Conservation (phyloP, 352 stramenopile genomes). For the Phytophthora hybrid region DNA sequence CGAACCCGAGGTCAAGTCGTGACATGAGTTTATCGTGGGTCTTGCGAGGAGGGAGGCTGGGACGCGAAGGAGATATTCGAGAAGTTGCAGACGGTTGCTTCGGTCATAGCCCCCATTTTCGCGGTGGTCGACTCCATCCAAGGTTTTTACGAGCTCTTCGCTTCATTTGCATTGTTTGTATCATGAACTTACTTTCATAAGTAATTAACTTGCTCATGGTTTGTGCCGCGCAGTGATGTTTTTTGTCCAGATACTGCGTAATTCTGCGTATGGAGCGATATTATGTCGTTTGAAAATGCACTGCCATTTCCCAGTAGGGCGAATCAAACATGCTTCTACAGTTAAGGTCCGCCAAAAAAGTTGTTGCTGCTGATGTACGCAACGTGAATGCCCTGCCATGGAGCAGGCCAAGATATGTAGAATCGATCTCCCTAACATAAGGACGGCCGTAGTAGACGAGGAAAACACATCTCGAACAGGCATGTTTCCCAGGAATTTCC, state of each 20-base stretch:
- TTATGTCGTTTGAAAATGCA: background rate
- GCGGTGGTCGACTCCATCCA: background rate
- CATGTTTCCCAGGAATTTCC: too few species aligned
- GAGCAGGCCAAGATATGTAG: too few species aligned
- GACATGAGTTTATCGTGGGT: conserved; percentile 32
- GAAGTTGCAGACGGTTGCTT: conserved; percentile 30
- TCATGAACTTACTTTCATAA: background rate
- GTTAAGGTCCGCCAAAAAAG: too few species aligned
- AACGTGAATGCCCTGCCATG: too few species aligned
- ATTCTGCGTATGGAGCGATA: background rate
- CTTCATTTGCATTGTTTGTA: background rate
- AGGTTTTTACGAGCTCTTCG: background rate
- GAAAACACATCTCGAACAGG: conserved; percentile 62
- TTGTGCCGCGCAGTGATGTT: background rate
- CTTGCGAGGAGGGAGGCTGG: conserved; percentile 24
- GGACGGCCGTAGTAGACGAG: conserved; percentile 14
- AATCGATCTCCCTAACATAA: too few species aligned
- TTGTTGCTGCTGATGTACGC: too few species aligned
- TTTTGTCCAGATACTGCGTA: background rate
- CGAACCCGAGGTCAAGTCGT: conserved; percentile 37
- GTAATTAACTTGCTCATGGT: background rate
- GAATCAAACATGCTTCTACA: too few species aligned
- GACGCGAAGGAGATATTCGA: conserved; percentile 29
- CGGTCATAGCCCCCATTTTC: background rate
- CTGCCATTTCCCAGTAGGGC: too few species aligned